Percentiles rank a stretch among this genome's conserved stretches.
Conservation (phyloP, 441 rosid genomes). For the Gossypium laxum region DNA sequence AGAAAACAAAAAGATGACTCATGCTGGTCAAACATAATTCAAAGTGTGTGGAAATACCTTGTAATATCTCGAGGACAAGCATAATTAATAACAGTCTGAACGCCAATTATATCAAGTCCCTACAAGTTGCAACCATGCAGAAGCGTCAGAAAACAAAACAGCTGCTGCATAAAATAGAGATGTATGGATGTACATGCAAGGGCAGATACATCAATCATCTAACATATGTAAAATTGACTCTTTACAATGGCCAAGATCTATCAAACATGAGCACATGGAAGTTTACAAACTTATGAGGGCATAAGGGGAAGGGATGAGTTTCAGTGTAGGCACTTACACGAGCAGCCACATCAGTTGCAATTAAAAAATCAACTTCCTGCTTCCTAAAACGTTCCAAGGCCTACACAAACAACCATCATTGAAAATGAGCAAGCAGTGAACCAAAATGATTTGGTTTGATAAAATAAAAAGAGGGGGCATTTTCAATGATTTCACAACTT, state of each 20-base stretch:
- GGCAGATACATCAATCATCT: not conserved
- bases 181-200: not conserved
- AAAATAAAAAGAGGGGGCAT: not conserved
- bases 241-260: not conserved
- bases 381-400: conserved; percentile 88
- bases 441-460: not conserved
- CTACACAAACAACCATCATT: conserved; percentile 30
- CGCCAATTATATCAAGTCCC: conserved; percentile 98
- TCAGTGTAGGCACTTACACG: conserved; percentile 50
- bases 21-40: not conserved
- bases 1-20: conserved; percentile 6
- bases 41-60: conserved; percentile 34
- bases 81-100: conserved; percentile 84
- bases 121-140: conserved; percentile 23
- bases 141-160: conserved; percentile 10
- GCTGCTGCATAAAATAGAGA: not conserved
- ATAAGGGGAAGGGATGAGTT: not conserved
- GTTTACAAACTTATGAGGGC: not conserved
- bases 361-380: conserved; percentile 79
- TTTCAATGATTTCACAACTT: not conserved
- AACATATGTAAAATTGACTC: not conserved
- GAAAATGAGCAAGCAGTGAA: conserved; percentile 4
- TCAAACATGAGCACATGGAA: not conserved
- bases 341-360: conserved; percentile 94
- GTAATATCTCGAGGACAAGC: conserved; percentile 96